Evolutionary conservation across 2,329 filamentous ascomycete species (phyloP), one percentile per base, ranked within the genome.

Genomic region (Sporothrix phasma): DNA sequence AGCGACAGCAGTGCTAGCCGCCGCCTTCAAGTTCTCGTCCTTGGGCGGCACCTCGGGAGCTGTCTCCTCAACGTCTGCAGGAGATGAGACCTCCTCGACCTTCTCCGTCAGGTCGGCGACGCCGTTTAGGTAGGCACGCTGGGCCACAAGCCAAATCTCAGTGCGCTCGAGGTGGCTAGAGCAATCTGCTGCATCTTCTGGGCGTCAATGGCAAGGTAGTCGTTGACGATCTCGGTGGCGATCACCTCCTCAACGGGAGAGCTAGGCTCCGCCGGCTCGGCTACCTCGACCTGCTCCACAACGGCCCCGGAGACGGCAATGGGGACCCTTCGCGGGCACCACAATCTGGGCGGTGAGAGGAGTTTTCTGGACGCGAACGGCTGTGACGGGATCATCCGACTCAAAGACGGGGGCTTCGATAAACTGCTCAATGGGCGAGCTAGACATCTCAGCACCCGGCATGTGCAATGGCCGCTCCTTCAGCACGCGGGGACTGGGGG

Each of bases 71-170:
- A 29, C 49, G 29, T 64, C 64, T 6, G 24, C 59, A 2, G 66
- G 61, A 8, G 65, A 62, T 61, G 46, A 62, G n/a, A 53, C 29
- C 62, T 66, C 67, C 47, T 68, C 67, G 4, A 65, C 62, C 1
- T 61, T 62, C 41, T 70, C 69, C 5, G 69, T 84, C 78, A 84
- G 76, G 64, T 84, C 82, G 63, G 81, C 84, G 3, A 92, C 79
- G 24, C 86, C 86, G 49, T 86, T 81, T 64, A 93, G 81, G 70
- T 95, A 94, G 15, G 85, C 81, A 64, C 86, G 86, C 74, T 97
- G 93, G 7, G 91, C 89, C 69, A 86, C 79, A 34, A 97, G 83
- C 93, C 93, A 97, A 51, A 90, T 76, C 70, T 89, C 88, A 4
- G 93, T 97, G 67, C 92, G 86, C 74, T 94, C 90, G 61, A 94